Evolutionary conservation across 176 grass and related monocot species (phyloP).

Genomic region (Saccharum officinarum): DNA sequence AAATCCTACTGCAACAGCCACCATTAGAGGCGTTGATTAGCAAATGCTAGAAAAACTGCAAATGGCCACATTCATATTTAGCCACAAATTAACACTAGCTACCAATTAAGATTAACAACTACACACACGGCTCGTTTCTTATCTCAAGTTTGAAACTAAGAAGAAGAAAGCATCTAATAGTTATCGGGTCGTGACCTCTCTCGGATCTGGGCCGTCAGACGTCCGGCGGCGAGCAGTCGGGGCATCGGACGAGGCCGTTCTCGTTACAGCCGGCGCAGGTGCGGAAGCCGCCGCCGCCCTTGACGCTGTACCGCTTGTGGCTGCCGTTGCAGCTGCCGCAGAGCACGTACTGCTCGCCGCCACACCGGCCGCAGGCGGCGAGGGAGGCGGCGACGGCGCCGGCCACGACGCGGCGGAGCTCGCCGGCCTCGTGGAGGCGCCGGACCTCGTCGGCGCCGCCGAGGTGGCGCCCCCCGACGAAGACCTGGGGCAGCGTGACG

Average conservation of each 20-base stretch:
- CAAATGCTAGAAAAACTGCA: slow-evolving; percentile 28
- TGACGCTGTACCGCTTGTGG: slow-evolving; percentile 70
- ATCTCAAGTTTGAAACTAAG: slow-evolving; percentile 11
- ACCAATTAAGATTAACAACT: slow-evolving; percentile 33
- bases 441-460: slow-evolving; percentile 63
- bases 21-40: background rate
- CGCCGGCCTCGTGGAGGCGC: slow-evolving; percentile 68
- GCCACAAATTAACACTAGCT: slow-evolving; percentile 34
- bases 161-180: slow-evolving; percentile 29
- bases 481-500: slow-evolving; percentile 63
- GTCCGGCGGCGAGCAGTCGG: slow-evolving; percentile 59
- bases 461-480: slow-evolving; percentile 67
- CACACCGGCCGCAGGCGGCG: slow-evolving; percentile 48
- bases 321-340: slow-evolving; percentile 69
- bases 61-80: slow-evolving; percentile 27
- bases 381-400: slow-evolving; percentile 11
- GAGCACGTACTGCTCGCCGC: slow-evolving; percentile 65
- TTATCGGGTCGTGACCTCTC: slow-evolving; percentile 38
- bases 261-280: slow-evolving; percentile 83
- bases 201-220: slow-evolving; percentile 43
- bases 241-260: slow-evolving; percentile 96
- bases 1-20: slow-evolving; percentile 27
- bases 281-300: slow-evolving; percentile 64
- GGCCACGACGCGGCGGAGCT: slow-evolving; percentile 58
- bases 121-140: slow-evolving; percentile 27